These are phyloP conservation scores for Metschnikowia picachoensis DNA, from an alignment of 805 yeast genomes.

Conservation along the genomic window DNA sequence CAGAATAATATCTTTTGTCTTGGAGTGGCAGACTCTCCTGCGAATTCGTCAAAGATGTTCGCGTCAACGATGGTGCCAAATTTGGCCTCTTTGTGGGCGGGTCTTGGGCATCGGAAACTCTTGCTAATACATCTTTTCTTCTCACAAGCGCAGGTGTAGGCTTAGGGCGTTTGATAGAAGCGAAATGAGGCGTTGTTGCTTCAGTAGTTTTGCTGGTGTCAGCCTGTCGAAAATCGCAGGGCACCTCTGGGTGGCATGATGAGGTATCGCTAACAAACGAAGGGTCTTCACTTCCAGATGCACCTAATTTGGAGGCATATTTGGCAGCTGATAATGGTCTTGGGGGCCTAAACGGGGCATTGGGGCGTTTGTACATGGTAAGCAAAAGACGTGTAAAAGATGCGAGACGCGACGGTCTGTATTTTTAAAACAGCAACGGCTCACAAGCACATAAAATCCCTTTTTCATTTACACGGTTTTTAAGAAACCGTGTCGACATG, in stretches of 20 bases:
- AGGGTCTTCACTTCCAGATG: neutral
- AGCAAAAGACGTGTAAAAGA: neutral
- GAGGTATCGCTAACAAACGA: constrained; percentile 5
- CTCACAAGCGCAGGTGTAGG: constrained; percentile 4
- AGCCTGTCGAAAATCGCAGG: no score
- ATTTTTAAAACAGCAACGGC: no score
- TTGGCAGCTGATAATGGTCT: constrained; percentile 17
- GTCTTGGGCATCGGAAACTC: no score
- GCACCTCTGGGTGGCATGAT: no score
- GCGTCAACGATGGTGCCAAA: no score
- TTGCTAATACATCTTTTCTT: neutral
- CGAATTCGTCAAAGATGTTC: no score
- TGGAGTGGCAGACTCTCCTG: no score
- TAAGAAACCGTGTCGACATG: no score
- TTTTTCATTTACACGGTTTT: no score
- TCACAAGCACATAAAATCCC: no score
- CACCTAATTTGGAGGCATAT: neutral
- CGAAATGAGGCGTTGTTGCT: neutral
- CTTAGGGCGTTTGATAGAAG: neutral
- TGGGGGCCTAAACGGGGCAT: constrained; percentile 55
- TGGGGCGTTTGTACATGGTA: constrained; percentile 22
- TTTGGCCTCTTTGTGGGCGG: no score
- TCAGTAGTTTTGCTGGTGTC: neutral
- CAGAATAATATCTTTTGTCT: constrained; percentile 21
- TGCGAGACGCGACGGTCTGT: constrained; percentile 7